phyloP scores from a whole-genome alignment of 257 asterid species.

The Thymus mandschuricus region DNA sequence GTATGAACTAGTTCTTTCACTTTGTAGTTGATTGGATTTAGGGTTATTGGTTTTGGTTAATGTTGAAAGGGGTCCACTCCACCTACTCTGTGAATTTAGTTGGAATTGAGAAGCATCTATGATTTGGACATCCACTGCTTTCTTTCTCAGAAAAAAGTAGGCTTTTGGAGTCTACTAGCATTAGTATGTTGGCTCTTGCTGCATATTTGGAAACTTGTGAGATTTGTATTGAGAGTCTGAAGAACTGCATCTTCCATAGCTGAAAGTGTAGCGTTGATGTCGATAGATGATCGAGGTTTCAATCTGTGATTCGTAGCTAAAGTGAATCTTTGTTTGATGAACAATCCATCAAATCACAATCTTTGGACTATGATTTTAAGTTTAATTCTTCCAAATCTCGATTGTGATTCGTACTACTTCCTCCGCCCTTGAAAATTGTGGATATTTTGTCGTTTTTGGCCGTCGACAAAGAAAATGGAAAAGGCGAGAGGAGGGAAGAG shows the following conservation, averaged over 20 bases:
- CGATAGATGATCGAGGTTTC: no score
- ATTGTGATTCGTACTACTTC: no score
- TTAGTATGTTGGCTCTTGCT: background rate
- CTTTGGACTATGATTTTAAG: no score
- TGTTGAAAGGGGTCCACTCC: constrained; percentile 19
- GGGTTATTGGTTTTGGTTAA: constrained; percentile 20
- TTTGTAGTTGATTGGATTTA: constrained; percentile 4
- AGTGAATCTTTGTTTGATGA: no score
- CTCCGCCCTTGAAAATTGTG: no score
- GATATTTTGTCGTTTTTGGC: no score
- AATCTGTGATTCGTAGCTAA: no score
- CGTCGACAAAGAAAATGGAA: background rate
- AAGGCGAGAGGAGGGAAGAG: background rate
- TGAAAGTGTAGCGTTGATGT: no score
- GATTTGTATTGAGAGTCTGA: background rate
- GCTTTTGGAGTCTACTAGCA: constrained; percentile 25
- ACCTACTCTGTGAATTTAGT: background rate
- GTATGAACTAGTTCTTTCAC: constrained; percentile 23
- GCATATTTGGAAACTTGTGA: background rate
- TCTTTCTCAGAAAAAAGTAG: constrained; percentile 24
- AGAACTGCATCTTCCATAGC: no score
- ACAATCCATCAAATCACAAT: no score
- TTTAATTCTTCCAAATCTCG: no score
- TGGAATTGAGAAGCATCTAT: constrained; percentile 4
- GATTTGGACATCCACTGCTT: constrained; percentile 1